Percentiles rank a stretch among this genome's conserved stretches.
Conservation (phyloP, 1,139 yeast genomes). For the Yamadazyma aaseri region DNA sequence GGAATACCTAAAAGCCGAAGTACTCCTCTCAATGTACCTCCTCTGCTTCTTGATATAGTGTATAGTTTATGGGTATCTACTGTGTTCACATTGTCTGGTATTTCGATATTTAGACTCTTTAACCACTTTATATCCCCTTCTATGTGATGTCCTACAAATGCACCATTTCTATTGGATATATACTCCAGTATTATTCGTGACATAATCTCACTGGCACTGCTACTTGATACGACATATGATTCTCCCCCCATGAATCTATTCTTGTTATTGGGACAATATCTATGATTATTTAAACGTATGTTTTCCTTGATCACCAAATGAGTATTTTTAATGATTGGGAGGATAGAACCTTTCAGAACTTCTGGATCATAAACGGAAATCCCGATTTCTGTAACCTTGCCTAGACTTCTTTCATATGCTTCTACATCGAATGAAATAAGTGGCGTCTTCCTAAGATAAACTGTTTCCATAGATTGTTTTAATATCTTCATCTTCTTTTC, state of each 20-base stretch:
- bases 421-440: slow-evolving; percentile 66
- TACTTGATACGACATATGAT: slow-evolving; percentile 42
- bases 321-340: slow-evolving; percentile 49
- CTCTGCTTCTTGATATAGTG: slow-evolving; percentile 39
- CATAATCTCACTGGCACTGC: slow-evolving; percentile 38
- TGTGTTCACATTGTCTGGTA: slow-evolving; percentile 31
- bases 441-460: slow-evolving; percentile 33
- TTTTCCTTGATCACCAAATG: slow-evolving; percentile 63
- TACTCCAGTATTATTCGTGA: slow-evolving; percentile 44
- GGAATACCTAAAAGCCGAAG: slow-evolving; percentile 57
- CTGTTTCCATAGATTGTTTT: slow-evolving; percentile 23
- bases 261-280: slow-evolving; percentile 64
- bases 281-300: slow-evolving; percentile 45
- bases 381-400: slow-evolving; percentile 66
- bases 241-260: slow-evolving; percentile 57
- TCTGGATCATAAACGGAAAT: slow-evolving; percentile 64
- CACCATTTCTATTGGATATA: slow-evolving; percentile 23
- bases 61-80: slow-evolving; percentile 60
- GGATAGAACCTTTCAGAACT: slow-evolving; percentile 30
- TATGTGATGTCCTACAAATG: slow-evolving; percentile 71
- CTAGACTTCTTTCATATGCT: slow-evolving; percentile 53
- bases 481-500: slow-evolving; percentile 19
- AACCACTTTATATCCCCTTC: slow-evolving; percentile 62
- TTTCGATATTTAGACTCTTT: slow-evolving; percentile 40
- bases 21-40: slow-evolving; percentile 52